Base-by-base conservation (phyloP, 257 asterid genomes). In the Nicotiana tabacum region DNA sequence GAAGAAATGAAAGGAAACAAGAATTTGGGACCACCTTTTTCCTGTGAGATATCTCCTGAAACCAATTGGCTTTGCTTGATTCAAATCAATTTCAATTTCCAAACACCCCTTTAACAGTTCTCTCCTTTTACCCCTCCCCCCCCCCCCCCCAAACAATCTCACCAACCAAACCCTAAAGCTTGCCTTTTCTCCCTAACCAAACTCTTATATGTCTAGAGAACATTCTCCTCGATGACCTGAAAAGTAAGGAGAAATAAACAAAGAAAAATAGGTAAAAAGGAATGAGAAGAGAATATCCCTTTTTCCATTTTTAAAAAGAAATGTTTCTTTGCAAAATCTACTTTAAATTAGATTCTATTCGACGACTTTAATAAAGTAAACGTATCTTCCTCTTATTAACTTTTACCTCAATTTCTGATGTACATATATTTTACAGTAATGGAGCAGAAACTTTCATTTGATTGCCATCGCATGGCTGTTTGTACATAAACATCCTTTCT, bases 171-270 rank as follows among this genome's bases (percentile, higher is more conserved):
- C 10, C 56, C 15, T 48, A 48, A 51, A 12, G 56, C 56, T 51
- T 51, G 46, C 46, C 21, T 37, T 37, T 37, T 37, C 15, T 51
- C 57, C 57, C 17, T 51, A 51, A 12, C 57, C 60, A 11, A 10
- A 83, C 80, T 56, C 81, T 70, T 77, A 77, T 29, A 29, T 29
- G 2, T 77, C 84, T 70, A 81, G 85, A 84, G 87, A 90, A 89
- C 92, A 90, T 90, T 90, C 93, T 78, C 84, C 92, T 85, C 89
- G 87, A 82, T 83, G 78, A 61, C 79, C 89, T 86, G 30, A 82
- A 89, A 90, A 83, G 86, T 55, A 81, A 83, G 27, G 66, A 81
- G 82, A 72, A n/a, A 48, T 74, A 78, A 53, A 4, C 70, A 48
- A 66, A n/a, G 10, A 7, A 56, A 29, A 13, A 30, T 7, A 33